phyloP scores from a whole-genome alignment of 2,329 filamentous ascomycete species.

The Fusarium virguliforme region DNA sequence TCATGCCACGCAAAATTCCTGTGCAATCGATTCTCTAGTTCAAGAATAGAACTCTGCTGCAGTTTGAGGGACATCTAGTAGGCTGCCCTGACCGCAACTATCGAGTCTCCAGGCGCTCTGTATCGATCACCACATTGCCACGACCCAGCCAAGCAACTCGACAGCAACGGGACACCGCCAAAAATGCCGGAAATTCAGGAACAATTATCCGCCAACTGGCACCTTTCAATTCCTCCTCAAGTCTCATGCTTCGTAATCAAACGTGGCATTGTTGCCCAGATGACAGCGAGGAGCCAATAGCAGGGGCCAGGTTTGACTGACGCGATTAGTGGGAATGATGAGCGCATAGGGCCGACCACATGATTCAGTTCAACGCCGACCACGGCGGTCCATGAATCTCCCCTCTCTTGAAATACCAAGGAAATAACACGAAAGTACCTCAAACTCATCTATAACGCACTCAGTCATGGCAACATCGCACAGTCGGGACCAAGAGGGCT shows the following conservation, averaged over 20 bases:
- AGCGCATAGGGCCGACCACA: conserved; percentile 19
- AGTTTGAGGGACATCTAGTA: no score
- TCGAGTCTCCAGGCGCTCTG: no score
- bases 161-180: neutral
- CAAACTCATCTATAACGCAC: neutral
- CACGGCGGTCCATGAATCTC: neutral
- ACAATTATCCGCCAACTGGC: neutral
- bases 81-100: no score
- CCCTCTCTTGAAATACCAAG: neutral
- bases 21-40: no score
- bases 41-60: no score
- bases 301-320: conserved; percentile 13
- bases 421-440: neutral
- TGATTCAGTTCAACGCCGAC: neutral
- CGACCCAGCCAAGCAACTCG: neutral
- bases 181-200: neutral
- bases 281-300: conserved; percentile 4
- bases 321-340: conserved; percentile 38
- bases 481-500: neutral
- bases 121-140: neutral
- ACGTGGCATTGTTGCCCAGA: neutral
- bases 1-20: no score
- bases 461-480: neutral
- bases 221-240: neutral
- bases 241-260: conserved; percentile 6